Evolutionary conservation across 2,329 filamentous ascomycete genomes (phyloP), one percentile per base, ranked within the genome.

Genomic region (Furcasterigmium furcatum): DNA sequence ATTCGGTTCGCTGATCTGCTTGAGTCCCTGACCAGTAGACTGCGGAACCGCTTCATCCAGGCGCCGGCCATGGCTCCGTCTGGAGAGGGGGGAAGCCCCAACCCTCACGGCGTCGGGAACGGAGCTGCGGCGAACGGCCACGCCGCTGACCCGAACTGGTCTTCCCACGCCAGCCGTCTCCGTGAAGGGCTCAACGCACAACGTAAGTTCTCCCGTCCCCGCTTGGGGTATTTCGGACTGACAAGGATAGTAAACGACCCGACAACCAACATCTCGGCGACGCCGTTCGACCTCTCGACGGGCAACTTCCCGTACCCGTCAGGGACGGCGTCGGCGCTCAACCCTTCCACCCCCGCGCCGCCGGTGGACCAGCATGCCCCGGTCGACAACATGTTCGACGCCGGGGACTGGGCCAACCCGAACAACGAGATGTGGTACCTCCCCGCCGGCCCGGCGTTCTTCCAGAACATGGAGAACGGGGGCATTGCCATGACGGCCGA

Each of bases 1-100:
- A 90, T 87, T 48, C 80, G 88, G 8, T 94, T 94, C 56, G 87
- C 88, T 16, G 87, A 91, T 57, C 77, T 92, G 40, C 79, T 92
- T n/a, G 84, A 91, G 57, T 88, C 85, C 2, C 69, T 94, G 34
- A 91, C 87, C 0, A 84, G 84, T 49, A 78, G 87, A 20, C 74
- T 92, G 51, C 80, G 87, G 44, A 83, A 84, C 54, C 79, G 87
- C 7, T 89, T 94, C 56, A 90, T 82, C 61, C 87, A 74, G 66
- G 85, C 68, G 52, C 78, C 80, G 6, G 72, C 73, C 5, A 67
- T 71, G 49, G 65, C 65, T 40, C 64, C 68, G 42, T 68, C 69
- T 13, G 64, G 60, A 14, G 69, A 68, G 39, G 68, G 63, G 4
- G 68, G 68, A 52, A 74, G 66, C 46, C 68, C 71, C n/a, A 58